phyloP scores from a whole-genome alignment of 192 early-diverging fungal species.

The Linderina pennispora region DNA sequence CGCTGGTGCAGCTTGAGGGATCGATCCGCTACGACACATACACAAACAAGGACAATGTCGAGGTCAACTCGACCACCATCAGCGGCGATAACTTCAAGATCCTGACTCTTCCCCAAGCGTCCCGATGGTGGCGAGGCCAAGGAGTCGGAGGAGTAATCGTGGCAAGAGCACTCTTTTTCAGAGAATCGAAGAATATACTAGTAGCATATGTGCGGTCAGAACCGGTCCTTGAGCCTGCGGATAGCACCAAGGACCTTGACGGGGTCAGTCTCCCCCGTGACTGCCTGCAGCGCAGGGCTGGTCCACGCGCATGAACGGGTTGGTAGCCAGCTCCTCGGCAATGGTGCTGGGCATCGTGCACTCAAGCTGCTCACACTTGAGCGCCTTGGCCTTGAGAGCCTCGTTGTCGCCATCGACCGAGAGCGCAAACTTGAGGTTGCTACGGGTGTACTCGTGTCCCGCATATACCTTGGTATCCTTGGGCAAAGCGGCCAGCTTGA shows the following conservation, averaged over 20 bases:
- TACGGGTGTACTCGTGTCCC: conserved; percentile 88
- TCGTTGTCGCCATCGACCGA: conserved; percentile 74
- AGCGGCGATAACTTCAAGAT: conserved; percentile 16
- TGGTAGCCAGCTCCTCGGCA: conserved; percentile 76
- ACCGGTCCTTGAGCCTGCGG: conserved; percentile 76
- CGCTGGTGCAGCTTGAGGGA: conserved; percentile 61
- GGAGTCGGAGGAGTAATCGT: background rate
- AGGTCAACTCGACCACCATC: conserved; percentile 45
- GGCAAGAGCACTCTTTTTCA: too few relatives aligned
- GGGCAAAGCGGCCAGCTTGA: conserved; percentile 62
- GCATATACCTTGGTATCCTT: conserved; percentile 81
- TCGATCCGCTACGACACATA: conserved; percentile 54
- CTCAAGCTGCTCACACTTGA: conserved; percentile 43
- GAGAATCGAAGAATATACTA: too few relatives aligned
- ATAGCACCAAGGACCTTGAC: conserved; percentile 71
- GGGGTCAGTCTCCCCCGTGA: conserved; percentile 54
- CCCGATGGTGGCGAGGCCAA: conserved; percentile 6
- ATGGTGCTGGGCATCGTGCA: conserved; percentile 85
- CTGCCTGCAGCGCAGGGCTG: conserved; percentile 53
- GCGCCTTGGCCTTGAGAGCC: conserved; percentile 59
- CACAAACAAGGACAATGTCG: conserved; percentile 57
- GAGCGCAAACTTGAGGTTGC: conserved; percentile 69
- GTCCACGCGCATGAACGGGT: conserved; percentile 86
- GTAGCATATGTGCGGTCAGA: conserved; percentile 10
- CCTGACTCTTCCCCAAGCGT: conserved; percentile 30